Conservation (phyloP, 306 rosid species). For the Cotoneaster glaucophyllus region DNA sequence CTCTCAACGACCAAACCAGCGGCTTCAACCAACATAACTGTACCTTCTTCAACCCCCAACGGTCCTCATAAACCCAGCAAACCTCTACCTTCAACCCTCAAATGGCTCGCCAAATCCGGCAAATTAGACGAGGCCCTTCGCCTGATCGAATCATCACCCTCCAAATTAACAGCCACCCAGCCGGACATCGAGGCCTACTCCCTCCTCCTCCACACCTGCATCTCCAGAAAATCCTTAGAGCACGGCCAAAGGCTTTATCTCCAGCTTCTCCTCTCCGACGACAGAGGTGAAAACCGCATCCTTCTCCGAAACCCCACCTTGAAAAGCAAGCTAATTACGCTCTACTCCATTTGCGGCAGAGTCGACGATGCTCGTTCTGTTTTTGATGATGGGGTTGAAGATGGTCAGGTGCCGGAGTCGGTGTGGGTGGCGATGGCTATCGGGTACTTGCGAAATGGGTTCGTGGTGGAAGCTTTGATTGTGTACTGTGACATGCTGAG, state of each 20-base stretch:
- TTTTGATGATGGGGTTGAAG: constrained; percentile 17
- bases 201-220: constrained; percentile 47
- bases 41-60: constrained; percentile 5
- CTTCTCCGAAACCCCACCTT: constrained; percentile 39
- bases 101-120: constrained; percentile 42
- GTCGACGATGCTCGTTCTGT: constrained; percentile 39
- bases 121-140: constrained; percentile 45
- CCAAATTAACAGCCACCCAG: constrained; percentile 17
- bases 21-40: constrained; percentile 27
- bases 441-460: constrained; percentile 45
- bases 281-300: not conserved
- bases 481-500: constrained; percentile 45
- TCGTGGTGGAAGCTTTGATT: constrained; percentile 31
- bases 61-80: not conserved
- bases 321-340: constrained; percentile 52
- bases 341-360: constrained; percentile 49
- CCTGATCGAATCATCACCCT: constrained; percentile 39
- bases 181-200: constrained; percentile 22
- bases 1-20: constrained; percentile 25
- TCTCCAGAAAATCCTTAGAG: constrained; percentile 36
- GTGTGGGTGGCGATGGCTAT: constrained; percentile 62
- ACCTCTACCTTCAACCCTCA: constrained; percentile 19
- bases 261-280: constrained; percentile 23
- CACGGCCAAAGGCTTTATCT: constrained; percentile 47
- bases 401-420: constrained; percentile 15